Evolutionary conservation across 2,329 filamentous ascomycete genomes (phyloP), one percentile per base, ranked within the genome.

Genomic region (Sporothrix humicola): DNA sequence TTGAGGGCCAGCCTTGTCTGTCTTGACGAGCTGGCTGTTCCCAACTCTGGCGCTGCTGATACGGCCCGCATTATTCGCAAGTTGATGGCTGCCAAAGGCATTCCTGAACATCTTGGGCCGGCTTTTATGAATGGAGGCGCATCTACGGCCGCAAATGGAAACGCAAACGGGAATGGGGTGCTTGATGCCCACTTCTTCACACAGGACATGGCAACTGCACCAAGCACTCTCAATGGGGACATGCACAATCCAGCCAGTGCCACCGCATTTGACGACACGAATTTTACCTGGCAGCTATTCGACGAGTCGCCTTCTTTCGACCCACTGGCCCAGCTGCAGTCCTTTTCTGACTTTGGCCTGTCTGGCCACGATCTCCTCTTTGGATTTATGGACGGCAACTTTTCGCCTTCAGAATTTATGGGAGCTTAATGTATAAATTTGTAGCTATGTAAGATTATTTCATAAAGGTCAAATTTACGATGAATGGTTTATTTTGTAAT

Each of bases 401-500:
- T 70, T 15, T 73, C 65, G 12, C 71, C 71, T 2, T 69, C 56
- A 20, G 68, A 66, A 17, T 73, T 66, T 50, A 71, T 73, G 58
- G 66, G 66, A 7, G 48, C 61, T 12, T 26, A 7, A 10, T 50
- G 5, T 54, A 54, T 54, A 4, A 20, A 37, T 37, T 54, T 20
- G 52, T 2, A 54, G 52, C 52, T 20, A 42, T 44, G 13, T 44
- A 8, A 10, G 23, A 44, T 31, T 88, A 98, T 77, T 95, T 59
- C 26, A n/a, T 95, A 77, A 95, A 98, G 83, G 98, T 98, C n/a
- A 63, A 20, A 63, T 1, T 37, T 3, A n/a, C 31, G 44, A 63
- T 10, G 42, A 46, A 31, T 31, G 20, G 37, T n/a, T 63, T 58
- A 2, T 31, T 58, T 58, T 44, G 58, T 17, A 42, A 12, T 20